Evolutionary conservation across 768 basidiomycete genomes (phyloP).

Genomic region (Trametes coccinea): DNA sequence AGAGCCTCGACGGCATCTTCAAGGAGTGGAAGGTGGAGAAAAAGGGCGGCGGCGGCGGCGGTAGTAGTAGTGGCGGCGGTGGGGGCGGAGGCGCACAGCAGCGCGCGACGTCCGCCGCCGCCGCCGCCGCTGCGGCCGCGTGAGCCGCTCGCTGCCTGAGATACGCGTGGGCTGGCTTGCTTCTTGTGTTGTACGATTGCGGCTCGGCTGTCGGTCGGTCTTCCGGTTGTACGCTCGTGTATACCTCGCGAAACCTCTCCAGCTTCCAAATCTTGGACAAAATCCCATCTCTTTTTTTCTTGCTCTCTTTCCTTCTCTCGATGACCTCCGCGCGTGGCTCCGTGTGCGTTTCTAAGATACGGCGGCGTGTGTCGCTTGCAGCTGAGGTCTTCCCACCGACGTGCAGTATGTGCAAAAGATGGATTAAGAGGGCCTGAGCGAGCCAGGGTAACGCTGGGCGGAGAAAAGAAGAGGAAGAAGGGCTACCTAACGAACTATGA

Average conservation of each 20-base stretch:
- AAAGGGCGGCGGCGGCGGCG: slow-evolving; percentile 53
- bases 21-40: slow-evolving; percentile 88
- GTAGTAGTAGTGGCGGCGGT: neutral
- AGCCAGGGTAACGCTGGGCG: no score
- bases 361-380: no score
- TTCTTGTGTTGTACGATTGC: neutral
- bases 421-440: no score
- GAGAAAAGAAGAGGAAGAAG: no score
- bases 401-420: no score
- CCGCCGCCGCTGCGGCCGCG: no score
- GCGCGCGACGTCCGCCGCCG: neutral
- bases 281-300: neutral
- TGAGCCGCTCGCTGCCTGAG: neutral
- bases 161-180: neutral
- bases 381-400: no score
- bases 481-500: slow-evolving; percentile 13
- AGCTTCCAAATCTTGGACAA: slow-evolving; percentile 8
- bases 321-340: neutral
- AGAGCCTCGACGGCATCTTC: slow-evolving; percentile 92
- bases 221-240: slow-evolving; percentile 4
- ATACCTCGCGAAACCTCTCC: slow-evolving; percentile 14
- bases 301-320: neutral
- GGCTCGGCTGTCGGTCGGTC: neutral
- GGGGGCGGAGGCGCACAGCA: neutral
- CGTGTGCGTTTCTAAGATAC: no score